Evolutionary conservation across 176 grass and related monocot species (phyloP), one percentile per base, ranked within the genome.

Genomic region (Aegilops sharonensis): DNA sequence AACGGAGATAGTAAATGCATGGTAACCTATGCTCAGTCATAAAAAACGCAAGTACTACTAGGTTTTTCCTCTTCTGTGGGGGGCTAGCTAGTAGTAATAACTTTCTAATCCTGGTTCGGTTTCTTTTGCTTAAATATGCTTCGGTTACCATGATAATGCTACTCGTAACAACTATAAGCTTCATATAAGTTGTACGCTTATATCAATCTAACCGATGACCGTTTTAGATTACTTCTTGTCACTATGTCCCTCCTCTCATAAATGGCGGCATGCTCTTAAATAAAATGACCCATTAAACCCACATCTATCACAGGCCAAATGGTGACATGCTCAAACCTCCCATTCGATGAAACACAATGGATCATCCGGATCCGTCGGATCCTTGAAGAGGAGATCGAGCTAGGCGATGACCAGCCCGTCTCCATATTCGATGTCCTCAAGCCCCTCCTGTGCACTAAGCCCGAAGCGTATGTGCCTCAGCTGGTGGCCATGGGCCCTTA

Each of bases 341-440:
- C 70, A 20, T 89, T 90, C 12, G 93, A 98, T 27, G 88, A 95
- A 84, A 72, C 81, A 52, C 86, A 87, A 65, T 98, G 95, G 95
- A 77, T 98, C 35, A 72, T 86, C n/a, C 64, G 47, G 30, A 82
- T 92, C 42, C 81, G 75, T 11, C 88, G 75, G 9, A 75, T 91
- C 18, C 80, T 98, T 6, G 81, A 90, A 3, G 88, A 98, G 40
- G 93, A 98, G 25, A 68, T 83, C 29, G 93, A 94, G 23, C 23
- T 81, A 8, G 35, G 14, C 1, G 87, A 89, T 3, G 90, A 89
- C 15, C 67, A 92, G 18, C 67, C 89, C 6, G 79, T 95, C 64
- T 91, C 91, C 47, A 87, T 94, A 27, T 94, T 88, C 20, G 88
- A 92, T 8, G 93, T 98, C 18, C 93, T 92, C 2, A 98, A 94